phyloP scores from a whole-genome alignment of 148 eudicot genomes.

The Fagopyrum esculentum region DNA sequence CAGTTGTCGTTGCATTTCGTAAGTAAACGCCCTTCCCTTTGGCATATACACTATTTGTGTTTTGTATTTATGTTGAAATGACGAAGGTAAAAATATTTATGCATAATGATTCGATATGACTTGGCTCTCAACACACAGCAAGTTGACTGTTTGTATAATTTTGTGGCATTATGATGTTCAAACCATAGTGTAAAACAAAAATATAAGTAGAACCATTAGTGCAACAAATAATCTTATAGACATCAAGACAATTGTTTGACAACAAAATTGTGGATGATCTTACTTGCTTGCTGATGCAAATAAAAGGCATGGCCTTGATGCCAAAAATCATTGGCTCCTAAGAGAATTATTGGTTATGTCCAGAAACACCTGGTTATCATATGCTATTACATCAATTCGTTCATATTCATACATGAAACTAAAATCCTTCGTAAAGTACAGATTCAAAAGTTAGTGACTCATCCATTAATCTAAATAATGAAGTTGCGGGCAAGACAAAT shows the following conservation, averaged over 20 bases:
- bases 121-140: too few relatives aligned
- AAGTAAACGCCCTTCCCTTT: neutral
- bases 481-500: neutral
- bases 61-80: neutral
- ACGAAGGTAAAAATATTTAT: neutral
- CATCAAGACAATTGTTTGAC: too few relatives aligned
- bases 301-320: neutral
- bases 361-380: neutral
- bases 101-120: neutral
- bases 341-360: neutral
- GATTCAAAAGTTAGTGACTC: neutral
- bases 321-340: neutral
- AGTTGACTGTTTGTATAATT: too few relatives aligned
- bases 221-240: too few relatives aligned
- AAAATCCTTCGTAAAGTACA: neutral
- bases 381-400: slow-evolving; percentile 5
- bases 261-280: too few relatives aligned
- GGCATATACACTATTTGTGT: neutral
- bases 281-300: neutral
- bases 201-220: too few relatives aligned
- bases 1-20: neutral
- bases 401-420: slow-evolving; percentile 7
- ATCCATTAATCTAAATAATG: neutral
- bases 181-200: too few relatives aligned
- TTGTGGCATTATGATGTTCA: too few relatives aligned